Evolutionary conservation across 805 yeast genomes (phyloP), one percentile per base, ranked within the genome.

Genomic region (Suhomyces sp.): DNA sequence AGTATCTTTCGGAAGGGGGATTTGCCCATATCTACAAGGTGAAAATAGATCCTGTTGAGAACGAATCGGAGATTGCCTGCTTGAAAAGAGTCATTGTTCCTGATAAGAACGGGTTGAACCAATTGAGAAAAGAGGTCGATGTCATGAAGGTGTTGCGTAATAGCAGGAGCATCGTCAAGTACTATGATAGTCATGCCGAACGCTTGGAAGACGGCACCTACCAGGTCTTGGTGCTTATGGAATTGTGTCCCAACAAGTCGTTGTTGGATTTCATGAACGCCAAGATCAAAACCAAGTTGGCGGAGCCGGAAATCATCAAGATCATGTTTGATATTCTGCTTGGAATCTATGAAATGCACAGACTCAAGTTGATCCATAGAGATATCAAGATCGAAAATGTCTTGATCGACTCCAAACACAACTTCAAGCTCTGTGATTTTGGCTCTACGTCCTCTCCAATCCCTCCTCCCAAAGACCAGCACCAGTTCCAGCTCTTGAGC

Each of bases 341-440:
- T 55, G 98, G 93, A 1, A 79, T 94, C 17, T 84, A 88, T 47
- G 86, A 85, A 60, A 90, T 94, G 97, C 99, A 93, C 71, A 78
- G 80, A 49, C 64, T 83, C 52, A 85, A 88, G 42, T 74, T 93
- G 64, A 86, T 93, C 51, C 99, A 93, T 69, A 79, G 98, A 46
- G 98, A 94, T 72, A 84, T 93, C 59, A 94, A 94, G 73, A 91
- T 94, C 57, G 98, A 93, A 66, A 94, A 93, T 69, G 97, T 93
- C 17, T 76, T 93, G 53, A 88, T 94, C 36, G 91, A 89, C 66
- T 72, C 80, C 3, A 67, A 78, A 2, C 83, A 85, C 54, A 78
- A 79, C 59, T 94, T 87, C 73, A 92, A 91, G 66, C 73, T 94
- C 22, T 88, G 96, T 64, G 99, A 94, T 72, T 94, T 94, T 71